phyloP scores from a whole-genome alignment of 2,329 filamentous ascomycete species.

The Microdochium nivale region DNA sequence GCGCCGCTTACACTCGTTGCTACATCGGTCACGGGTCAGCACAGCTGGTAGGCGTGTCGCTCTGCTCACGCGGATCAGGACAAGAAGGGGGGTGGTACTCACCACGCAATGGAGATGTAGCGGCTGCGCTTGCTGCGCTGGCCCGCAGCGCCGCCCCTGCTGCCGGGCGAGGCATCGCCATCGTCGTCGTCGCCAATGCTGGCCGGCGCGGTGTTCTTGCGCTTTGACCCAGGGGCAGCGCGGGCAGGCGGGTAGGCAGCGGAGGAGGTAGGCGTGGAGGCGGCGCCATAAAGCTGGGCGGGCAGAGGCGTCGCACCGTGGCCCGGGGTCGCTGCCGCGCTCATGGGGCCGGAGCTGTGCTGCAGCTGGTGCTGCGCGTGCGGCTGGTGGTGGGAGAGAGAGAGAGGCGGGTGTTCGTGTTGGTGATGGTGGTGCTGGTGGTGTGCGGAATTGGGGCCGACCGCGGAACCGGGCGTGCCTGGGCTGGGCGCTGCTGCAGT shows the following conservation, averaged over 20 bases:
- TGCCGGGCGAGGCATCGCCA: constrained; percentile 12
- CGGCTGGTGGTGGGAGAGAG: neutral
- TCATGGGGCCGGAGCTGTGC: neutral
- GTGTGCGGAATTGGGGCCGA: constrained; percentile 8
- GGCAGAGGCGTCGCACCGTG: neutral
- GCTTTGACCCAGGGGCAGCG: constrained; percentile 8
- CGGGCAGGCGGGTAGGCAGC: neutral
- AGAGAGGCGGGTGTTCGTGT: neutral
- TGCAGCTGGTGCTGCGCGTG: too few relatives aligned
- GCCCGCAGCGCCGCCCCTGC: constrained; percentile 4
- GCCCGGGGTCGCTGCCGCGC: neutral
- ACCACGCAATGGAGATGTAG: constrained; percentile 57
- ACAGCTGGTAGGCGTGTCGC: neutral
- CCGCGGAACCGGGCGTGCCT: constrained; percentile 6
- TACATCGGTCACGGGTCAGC: constrained; percentile 17
- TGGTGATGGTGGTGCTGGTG: neutral
- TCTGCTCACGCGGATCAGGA: constrained; percentile 1
- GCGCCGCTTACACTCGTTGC: constrained; percentile 67
- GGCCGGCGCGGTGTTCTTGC: constrained; percentile 10
- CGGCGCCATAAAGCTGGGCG: neutral
- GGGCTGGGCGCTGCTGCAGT: constrained; percentile 7
- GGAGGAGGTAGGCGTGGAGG: neutral
- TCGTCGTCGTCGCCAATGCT: constrained; percentile 9
- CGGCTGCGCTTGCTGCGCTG: constrained; percentile 53
- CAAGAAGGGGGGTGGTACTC: constrained; percentile 16